Evolutionary conservation across 2,329 filamentous ascomycete genomes (phyloP).

Genomic region (Eutypa lata): DNA sequence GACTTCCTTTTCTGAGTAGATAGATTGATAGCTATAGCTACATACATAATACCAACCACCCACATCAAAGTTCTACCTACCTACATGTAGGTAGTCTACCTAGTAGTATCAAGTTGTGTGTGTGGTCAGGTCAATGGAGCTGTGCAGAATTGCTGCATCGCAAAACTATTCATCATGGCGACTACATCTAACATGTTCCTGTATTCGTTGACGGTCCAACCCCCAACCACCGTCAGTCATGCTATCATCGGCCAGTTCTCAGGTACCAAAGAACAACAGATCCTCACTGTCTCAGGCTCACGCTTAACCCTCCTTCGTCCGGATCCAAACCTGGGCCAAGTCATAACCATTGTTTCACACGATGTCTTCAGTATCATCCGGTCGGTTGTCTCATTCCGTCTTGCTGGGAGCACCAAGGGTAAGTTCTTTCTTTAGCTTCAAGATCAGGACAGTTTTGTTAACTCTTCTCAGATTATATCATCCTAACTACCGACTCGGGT

Average conservation of each 20-base stretch:
- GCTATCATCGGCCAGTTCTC: slow-evolving; percentile 94
- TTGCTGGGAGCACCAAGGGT: slow-evolving; percentile 96
- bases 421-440: slow-evolving; percentile 58
- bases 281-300: slow-evolving; percentile 89
- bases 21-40: too few relatives aligned
- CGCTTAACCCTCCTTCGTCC: slow-evolving; percentile 84
- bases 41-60: too few relatives aligned
- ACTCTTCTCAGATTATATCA: slow-evolving; percentile 75
- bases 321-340: slow-evolving; percentile 79
- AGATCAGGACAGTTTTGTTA: slow-evolving; percentile 68
- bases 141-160: too few relatives aligned
- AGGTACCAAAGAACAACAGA: slow-evolving; percentile 95
- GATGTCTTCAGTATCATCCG: slow-evolving; percentile 96
- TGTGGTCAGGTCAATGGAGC: too few relatives aligned
- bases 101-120: too few relatives aligned
- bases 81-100: too few relatives aligned
- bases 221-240: slow-evolving; percentile 62
- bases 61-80: too few relatives aligned
- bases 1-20: too few relatives aligned
- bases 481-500: slow-evolving; percentile 92
- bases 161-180: too few relatives aligned
- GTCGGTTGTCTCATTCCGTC: slow-evolving; percentile 79
- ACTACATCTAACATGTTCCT: too few relatives aligned
- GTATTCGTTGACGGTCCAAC: too few relatives aligned
- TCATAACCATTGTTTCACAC: slow-evolving; percentile 82